These are phyloP conservation scores for Pichia exigua DNA, from an alignment of 805 yeast species.

Conservation along the genomic window DNA sequence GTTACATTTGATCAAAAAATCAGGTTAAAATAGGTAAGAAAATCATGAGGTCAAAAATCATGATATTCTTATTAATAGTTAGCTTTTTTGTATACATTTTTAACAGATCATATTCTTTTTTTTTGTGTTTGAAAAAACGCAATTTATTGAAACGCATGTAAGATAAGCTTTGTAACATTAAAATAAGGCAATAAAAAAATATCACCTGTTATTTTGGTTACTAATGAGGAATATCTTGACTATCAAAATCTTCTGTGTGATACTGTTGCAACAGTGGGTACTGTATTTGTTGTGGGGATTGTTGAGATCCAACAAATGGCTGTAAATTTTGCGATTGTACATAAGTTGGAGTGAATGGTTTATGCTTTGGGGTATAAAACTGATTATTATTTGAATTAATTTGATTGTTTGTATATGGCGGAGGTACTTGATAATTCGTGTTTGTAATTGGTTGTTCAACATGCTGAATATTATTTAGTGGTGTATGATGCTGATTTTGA, in stretches of 20 bases:
- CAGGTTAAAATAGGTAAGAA: constrained; percentile 8
- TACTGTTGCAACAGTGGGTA: background rate
- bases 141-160: too few species aligned
- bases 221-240: background rate
- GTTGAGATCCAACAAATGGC: background rate
- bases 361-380: background rate
- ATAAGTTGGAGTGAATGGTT: background rate
- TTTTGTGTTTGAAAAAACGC: too few species aligned
- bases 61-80: background rate
- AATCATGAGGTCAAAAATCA: background rate
- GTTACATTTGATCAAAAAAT: constrained; percentile 12
- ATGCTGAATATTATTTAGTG: background rate
- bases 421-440: background rate
- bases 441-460: background rate
- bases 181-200: background rate
- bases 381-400: background rate
- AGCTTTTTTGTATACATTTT: too few species aligned
- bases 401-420: background rate
- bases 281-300: background rate
- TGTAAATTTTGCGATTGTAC: background rate
- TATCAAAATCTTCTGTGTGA: background rate
- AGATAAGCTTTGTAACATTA: too few species aligned
- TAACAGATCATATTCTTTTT: too few species aligned
- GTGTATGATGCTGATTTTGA: background rate
- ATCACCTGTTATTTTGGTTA: background rate